Evolutionary conservation across 1,284 basidiomycete species (phyloP).

Genomic region (Fomitopsis pinicola): DNA sequence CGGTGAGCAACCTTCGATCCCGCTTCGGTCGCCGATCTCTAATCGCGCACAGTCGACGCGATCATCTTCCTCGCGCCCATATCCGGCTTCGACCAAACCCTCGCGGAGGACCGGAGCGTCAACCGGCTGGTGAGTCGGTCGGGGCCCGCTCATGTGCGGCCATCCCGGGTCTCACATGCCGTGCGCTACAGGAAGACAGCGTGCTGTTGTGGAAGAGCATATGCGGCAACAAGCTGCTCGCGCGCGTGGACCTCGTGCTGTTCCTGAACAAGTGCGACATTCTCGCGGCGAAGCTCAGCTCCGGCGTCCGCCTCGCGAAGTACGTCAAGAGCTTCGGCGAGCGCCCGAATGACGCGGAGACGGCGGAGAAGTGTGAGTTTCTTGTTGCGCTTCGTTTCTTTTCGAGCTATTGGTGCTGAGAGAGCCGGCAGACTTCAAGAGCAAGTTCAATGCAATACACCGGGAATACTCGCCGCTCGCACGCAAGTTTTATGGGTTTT

Average conservation of each 20-base stretch:
- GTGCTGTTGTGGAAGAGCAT: slow-evolving; percentile 79
- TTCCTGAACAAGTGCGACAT: slow-evolving; percentile 83
- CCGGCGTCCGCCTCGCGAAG: slow-evolving; percentile 57
- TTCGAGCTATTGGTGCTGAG: background rate
- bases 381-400: background rate
- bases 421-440: slow-evolving; percentile 51
- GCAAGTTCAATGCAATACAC: slow-evolving; percentile 76
- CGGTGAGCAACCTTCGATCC: slow-evolving; percentile 32
- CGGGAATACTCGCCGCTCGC: slow-evolving; percentile 71
- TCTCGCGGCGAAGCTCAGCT: slow-evolving; percentile 56
- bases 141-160: background rate
- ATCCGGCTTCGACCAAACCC: slow-evolving; percentile 73
- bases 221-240: slow-evolving; percentile 69
- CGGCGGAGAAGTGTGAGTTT: slow-evolving; percentile 59
- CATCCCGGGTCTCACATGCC: background rate
- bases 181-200: slow-evolving; percentile 61
- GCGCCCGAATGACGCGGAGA: slow-evolving; percentile 66
- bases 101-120: slow-evolving; percentile 64
- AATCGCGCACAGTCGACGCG: slow-evolving; percentile 28
- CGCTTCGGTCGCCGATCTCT: background rate
- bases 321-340: slow-evolving; percentile 75
- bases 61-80: slow-evolving; percentile 82
- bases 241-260: slow-evolving; percentile 67
- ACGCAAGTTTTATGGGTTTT: slow-evolving; percentile 76
- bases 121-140: slow-evolving; percentile 59